These are phyloP conservation scores for Xylaria sp. DNA, from an alignment of 2,329 filamentous ascomycete species.

Conservation along the genomic window DNA sequence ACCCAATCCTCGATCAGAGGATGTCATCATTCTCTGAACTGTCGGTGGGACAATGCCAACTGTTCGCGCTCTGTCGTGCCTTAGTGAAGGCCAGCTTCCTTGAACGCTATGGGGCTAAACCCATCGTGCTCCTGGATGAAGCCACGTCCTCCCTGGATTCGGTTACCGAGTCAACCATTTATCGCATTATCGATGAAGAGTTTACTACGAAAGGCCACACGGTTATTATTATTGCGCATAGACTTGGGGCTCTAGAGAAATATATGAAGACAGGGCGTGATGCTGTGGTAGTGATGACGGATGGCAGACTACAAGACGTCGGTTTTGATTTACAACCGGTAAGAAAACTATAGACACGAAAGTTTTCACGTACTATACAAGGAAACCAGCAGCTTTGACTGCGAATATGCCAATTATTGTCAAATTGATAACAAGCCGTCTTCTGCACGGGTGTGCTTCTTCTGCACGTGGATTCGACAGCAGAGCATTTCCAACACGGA, in stretches of 20 bases:
- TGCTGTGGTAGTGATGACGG: not conserved
- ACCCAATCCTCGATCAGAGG: conserved; percentile 42
- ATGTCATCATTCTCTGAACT: conserved; percentile 45
- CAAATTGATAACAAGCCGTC: too few species aligned
- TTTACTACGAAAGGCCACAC: conserved; percentile 45
- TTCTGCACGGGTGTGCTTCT: too few species aligned
- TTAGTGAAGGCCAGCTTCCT: conserved; percentile 41
- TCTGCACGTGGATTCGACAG: too few species aligned
- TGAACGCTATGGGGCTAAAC: conserved; percentile 36
- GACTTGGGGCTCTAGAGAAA: conserved; percentile 38
- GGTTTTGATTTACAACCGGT: not conserved
- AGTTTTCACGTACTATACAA: too few species aligned
- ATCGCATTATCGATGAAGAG: conserved; percentile 48
- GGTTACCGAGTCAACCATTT: conserved; percentile 47
- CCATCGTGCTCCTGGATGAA: conserved; percentile 50
- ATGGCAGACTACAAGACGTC: not conserved
- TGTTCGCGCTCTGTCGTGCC: conserved; percentile 49
- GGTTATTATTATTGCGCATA: conserved; percentile 51
- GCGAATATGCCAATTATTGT: too few species aligned
- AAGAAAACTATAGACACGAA: not conserved
- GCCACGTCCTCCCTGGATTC: conserved; percentile 49
- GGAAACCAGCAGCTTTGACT: too few species aligned
- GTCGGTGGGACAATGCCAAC: conserved; percentile 49
- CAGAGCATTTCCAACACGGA: too few species aligned
- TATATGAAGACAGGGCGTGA: not conserved